Base-by-base conservation (phyloP, 306 rosid species). In the Abrus precatorius region DNA sequence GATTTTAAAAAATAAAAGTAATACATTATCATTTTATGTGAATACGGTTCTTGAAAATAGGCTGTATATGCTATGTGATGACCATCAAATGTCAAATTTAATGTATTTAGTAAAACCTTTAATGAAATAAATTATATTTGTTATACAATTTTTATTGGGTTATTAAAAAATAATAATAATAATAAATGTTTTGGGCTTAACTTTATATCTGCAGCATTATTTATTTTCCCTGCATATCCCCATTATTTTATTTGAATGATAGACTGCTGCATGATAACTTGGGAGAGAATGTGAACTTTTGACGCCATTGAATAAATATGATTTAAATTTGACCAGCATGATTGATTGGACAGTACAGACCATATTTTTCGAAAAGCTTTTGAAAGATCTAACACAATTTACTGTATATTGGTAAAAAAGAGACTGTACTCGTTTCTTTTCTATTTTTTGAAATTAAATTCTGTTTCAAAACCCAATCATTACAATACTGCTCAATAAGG, bases 271-370 rank as follows among this genome's bases (percentile, higher is more conserved):
- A 49, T 48, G 79, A 76, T 81, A 71, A 44, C 50, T 56, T 74
- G 9, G 3, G 13, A 77, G 80, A 27, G 75, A 74, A 82, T 74
- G 89, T 76, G 64, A 85, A 68, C 79, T 82, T 69, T 85, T 85
- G 84, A 78, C 60, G 72, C 32, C 50, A 54, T 41, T 82, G 84
- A 78, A 82, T 38, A 45, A 72, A 53, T 66, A 85, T 85, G 36
- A 82, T 85, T 65, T 63, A 82, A 79, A 62, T 69, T 82, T 85
- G 88, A 85, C 86, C 70, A 68, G n/a, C 75, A 74, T 78, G 70
- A 61, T 70, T 85, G 88, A 85, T 85, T 85, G 72, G 89, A 86
- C 86, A 80, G 82, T 63, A 86, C 89, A 79, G 75, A 28, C 67
- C 52, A 83, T 64, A 78, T 72, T 77, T 72, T 83, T 74, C 63